These are phyloP conservation scores for Calonectria fujianensis DNA, from an alignment of 2,329 filamentous ascomycete genomes.

Conservation along the genomic window DNA sequence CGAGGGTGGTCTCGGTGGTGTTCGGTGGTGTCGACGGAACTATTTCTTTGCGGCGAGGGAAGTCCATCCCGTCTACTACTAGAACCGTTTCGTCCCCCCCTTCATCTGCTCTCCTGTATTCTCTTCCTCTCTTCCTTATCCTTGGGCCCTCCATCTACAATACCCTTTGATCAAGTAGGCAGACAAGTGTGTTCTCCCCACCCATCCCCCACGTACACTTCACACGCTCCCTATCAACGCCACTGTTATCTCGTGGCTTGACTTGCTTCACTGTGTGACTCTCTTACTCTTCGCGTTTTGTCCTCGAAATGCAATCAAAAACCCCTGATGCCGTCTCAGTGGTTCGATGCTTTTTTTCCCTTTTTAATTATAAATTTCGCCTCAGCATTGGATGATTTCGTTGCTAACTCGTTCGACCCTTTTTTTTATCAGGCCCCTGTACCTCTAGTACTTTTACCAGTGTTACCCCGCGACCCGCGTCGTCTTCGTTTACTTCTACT, in stretches of 20 bases:
- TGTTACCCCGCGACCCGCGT: slow-evolving; percentile 54
- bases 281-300: slow-evolving; percentile 13
- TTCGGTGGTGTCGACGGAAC: slow-evolving; percentile 42
- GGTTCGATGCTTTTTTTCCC: slow-evolving; percentile 20
- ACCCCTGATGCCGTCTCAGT: slow-evolving; percentile 1
- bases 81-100: slow-evolving; percentile 36
- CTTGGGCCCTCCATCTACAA: slow-evolving; percentile 5
- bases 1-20: slow-evolving; percentile 35
- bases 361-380: slow-evolving; percentile 32
- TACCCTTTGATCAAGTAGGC: slow-evolving; percentile 20
- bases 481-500: slow-evolving; percentile 39
- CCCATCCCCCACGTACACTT: slow-evolving; percentile 35
- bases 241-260: slow-evolving; percentile 28
- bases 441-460: slow-evolving; percentile 48
- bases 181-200: slow-evolving; percentile 34
- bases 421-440: slow-evolving; percentile 45
- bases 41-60: slow-evolving; percentile 44
- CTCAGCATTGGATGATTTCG: slow-evolving; percentile 41
- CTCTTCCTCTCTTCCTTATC: slow-evolving; percentile 28
- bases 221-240: slow-evolving; percentile 21
- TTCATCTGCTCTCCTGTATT: slow-evolving; percentile 43
- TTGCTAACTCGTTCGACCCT: slow-evolving; percentile 53
- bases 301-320: slow-evolving; percentile 13
- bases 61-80: slow-evolving; percentile 43
- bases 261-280: slow-evolving; percentile 34